phyloP scores from a whole-genome alignment of 345 rosid species.

The Mangifera indica region DNA sequence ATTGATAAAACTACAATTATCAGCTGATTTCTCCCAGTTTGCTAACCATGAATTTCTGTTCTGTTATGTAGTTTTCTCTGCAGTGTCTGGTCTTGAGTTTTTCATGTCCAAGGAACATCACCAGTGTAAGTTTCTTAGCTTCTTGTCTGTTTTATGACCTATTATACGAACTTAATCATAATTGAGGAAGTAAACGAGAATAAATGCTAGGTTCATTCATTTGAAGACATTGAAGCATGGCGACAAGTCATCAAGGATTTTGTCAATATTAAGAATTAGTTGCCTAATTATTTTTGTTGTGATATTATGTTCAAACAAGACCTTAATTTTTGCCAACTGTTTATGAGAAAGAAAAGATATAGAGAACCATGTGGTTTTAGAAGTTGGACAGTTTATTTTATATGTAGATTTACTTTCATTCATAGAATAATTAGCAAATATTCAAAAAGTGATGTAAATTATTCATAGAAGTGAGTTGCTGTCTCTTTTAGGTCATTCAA shows the following conservation, averaged over 20 bases:
- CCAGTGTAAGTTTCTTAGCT: constrained; percentile 60
- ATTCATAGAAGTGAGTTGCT: not conserved
- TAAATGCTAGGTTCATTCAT: not conserved
- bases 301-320: not conserved
- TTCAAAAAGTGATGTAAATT: not conserved
- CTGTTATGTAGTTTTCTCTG: constrained; percentile 70
- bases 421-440: not conserved
- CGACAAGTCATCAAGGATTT: not conserved
- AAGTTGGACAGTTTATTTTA: not conserved
- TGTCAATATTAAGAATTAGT: constrained; percentile 1
- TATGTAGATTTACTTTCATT: not conserved
- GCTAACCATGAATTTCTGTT: constrained; percentile 12
- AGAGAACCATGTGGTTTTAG: not conserved
- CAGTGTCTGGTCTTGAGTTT: constrained; percentile 94
- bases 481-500: not conserved
- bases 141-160: not conserved
- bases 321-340: not conserved
- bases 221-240: not conserved
- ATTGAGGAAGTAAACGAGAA: not conserved
- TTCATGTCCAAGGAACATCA: constrained; percentile 91
- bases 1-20: constrained; percentile 2
- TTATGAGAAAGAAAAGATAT: not conserved
- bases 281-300: not conserved
- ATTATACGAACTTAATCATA: not conserved
- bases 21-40: not conserved